phyloP scores from a whole-genome alignment of 2,329 filamentous ascomycete species.

The Ustulina deusta region DNA sequence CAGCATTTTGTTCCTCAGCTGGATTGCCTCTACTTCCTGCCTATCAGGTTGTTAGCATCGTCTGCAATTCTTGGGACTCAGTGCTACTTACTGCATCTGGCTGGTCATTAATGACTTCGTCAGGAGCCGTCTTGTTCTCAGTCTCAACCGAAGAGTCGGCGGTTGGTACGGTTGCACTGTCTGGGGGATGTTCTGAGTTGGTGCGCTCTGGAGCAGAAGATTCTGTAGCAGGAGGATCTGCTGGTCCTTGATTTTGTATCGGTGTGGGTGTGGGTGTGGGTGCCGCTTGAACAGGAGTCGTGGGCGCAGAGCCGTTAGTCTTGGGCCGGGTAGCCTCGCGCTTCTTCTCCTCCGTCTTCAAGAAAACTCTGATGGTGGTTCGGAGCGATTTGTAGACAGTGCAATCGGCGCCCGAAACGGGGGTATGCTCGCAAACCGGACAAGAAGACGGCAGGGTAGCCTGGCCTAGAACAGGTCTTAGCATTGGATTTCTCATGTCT shows the following conservation, averaged over 20 bases:
- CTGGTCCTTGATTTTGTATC: slow-evolving; percentile 47
- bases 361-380: slow-evolving; percentile 89
- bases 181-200: slow-evolving; percentile 32
- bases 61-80: not conserved
- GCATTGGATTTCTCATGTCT: slow-evolving; percentile 10
- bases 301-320: slow-evolving; percentile 55
- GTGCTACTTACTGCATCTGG: slow-evolving; percentile 29
- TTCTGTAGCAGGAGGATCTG: slow-evolving; percentile 40
- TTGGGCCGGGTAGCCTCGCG: slow-evolving; percentile 73
- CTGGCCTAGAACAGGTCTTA: slow-evolving; percentile 71
- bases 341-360: slow-evolving; percentile 93
- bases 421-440: slow-evolving; percentile 92
- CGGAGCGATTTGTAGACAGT: slow-evolving; percentile 91
- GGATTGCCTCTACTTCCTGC: slow-evolving; percentile 25
- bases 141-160: slow-evolving; percentile 26
- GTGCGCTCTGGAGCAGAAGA: slow-evolving; percentile 26
- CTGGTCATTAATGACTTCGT: slow-evolving; percentile 14
- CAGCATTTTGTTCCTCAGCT: slow-evolving; percentile 34
- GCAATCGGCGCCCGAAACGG: slow-evolving; percentile 86
- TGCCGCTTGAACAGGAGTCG: slow-evolving; percentile 58
- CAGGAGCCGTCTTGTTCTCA: slow-evolving; percentile 13
- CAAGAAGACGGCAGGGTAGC: slow-evolving; percentile 81
- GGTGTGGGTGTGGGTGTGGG: slow-evolving; percentile 53
- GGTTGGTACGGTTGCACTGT: slow-evolving; percentile 18
- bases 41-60: slow-evolving; percentile 33